A percentile compares a stretch with the other conserved stretches of the same genome.
Conservation (phyloP, 2,329 filamentous ascomycete genomes). For the Colletotrichum sp. region DNA sequence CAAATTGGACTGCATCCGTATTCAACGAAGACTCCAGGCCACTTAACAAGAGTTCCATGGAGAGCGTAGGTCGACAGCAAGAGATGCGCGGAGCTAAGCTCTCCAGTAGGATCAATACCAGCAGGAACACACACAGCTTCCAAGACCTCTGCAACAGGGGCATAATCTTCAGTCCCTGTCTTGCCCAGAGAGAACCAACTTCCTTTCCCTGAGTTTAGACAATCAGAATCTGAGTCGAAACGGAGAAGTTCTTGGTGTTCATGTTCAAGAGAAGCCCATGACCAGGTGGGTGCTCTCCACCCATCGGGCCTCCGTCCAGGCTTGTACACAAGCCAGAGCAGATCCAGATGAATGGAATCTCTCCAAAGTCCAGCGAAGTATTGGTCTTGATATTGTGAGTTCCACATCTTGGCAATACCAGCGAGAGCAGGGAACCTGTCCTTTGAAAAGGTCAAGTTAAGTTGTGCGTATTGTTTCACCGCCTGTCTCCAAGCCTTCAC, state of each 20-base stretch:
- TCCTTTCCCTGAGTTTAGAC: not conserved
- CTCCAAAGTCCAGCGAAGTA: not conserved
- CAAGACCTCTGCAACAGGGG: not conserved
- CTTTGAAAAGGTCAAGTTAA: conserved; percentile 18
- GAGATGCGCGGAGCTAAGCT: not conserved
- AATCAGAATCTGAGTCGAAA: not conserved
- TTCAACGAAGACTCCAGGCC: not conserved
- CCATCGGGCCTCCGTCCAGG: not conserved
- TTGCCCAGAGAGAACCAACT: not conserved
- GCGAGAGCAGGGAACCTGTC: not conserved
- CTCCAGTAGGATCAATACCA: not conserved
- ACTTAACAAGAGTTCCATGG: not conserved
- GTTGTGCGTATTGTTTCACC: not conserved
- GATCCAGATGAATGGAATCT: not conserved
- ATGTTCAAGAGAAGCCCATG: not conserved
- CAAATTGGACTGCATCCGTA: not conserved
- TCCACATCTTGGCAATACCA: not conserved
- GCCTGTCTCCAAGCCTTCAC: not conserved
- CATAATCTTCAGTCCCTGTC: not conserved
- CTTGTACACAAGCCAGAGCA: not conserved
- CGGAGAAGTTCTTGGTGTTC: not conserved
- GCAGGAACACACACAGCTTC: not conserved
- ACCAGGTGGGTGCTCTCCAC: not conserved
- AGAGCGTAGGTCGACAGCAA: not conserved
- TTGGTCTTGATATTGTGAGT: not conserved